phyloP scores from a whole-genome alignment of 208 protist species.

The Porcisia deanei region DNA sequence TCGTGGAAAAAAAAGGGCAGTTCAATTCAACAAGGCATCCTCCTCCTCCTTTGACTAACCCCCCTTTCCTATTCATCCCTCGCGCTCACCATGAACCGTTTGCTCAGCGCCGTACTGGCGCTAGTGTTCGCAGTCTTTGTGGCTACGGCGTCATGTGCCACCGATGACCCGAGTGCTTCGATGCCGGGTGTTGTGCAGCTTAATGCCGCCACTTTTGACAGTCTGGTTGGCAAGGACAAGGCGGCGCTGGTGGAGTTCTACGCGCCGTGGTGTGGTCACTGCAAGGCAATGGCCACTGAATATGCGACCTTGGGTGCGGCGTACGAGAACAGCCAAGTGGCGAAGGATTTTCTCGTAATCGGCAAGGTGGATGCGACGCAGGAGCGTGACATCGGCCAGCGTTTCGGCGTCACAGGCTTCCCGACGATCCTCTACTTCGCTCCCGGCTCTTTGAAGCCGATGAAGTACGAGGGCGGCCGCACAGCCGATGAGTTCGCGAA shows the following conservation, averaged over 20 bases:
- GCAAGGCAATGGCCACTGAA: conserved; percentile 74
- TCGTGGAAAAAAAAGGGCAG: background rate
- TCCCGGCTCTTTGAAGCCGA: conserved; percentile 35
- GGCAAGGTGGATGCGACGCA: conserved; percentile 69
- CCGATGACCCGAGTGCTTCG: conserved; percentile 30
- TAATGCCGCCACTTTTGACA: conserved; percentile 55
- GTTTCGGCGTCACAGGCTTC: conserved; percentile 56
- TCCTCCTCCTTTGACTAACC: background rate
- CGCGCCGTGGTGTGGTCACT: conserved; percentile 92
- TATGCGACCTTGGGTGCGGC: conserved; percentile 39
- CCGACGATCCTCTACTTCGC: conserved; percentile 82
- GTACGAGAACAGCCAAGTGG: conserved; percentile 22
- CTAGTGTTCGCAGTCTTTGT: conserved; percentile 20
- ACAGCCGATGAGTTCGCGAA: conserved; percentile 38
- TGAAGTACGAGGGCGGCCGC: conserved; percentile 46
- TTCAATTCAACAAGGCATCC: background rate
- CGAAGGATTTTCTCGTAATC: conserved; percentile 46
- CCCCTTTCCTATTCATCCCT: background rate
- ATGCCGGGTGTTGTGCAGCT: conserved; percentile 51
- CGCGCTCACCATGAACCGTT: background rate
- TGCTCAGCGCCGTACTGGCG: background rate
- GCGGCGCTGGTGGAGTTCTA: conserved; percentile 85
- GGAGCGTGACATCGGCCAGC: conserved; percentile 37
- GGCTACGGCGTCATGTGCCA: conserved; percentile 5
- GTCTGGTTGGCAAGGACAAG: conserved; percentile 45